A percentile compares a stretch with the other conserved stretches of the same genome.
Conservation (phyloP, 176 grass and related monocot genomes). For the Areca catechu region DNA sequence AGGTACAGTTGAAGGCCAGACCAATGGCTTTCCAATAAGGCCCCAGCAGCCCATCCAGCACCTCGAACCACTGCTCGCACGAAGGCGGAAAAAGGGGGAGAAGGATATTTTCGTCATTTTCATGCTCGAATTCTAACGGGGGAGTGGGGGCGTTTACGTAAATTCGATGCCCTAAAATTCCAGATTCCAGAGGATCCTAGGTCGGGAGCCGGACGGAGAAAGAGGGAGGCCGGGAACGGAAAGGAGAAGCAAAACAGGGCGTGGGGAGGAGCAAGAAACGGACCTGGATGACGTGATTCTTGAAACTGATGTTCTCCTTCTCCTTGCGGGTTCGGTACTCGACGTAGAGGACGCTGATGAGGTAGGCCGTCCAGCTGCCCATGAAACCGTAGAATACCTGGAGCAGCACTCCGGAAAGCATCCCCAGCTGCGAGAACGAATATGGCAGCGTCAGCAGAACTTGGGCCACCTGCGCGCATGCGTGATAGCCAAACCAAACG, state of each 20-base stretch:
- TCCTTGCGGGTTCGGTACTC: conserved; percentile 17
- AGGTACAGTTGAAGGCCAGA: conserved; percentile 71
- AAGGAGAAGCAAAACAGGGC: neutral
- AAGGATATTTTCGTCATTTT: no score
- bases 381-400: conserved; percentile 17
- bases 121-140: no score
- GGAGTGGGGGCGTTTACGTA: no score
- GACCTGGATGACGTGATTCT: conserved; percentile 24
- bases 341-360: conserved; percentile 21
- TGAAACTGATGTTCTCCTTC: conserved; percentile 17
- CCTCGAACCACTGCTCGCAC: conserved; percentile 66
- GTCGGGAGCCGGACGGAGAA: no score
- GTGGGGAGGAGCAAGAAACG: neutral
- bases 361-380: conserved; percentile 21
- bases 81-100: no score
- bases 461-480: conserved; percentile 12
- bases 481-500: neutral
- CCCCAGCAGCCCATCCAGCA: conserved; percentile 63
- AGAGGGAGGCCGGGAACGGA: no score
- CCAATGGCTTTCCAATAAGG: conserved; percentile 68
- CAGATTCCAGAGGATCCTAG: no score
- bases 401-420: conserved; percentile 4
- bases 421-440: conserved; percentile 25
- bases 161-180: no score
- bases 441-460: conserved; percentile 23